Evolutionary conservation across 208 protist species (phyloP), one percentile per base, ranked within the genome.

Genomic region (Wallacemonas rigidus): DNA sequence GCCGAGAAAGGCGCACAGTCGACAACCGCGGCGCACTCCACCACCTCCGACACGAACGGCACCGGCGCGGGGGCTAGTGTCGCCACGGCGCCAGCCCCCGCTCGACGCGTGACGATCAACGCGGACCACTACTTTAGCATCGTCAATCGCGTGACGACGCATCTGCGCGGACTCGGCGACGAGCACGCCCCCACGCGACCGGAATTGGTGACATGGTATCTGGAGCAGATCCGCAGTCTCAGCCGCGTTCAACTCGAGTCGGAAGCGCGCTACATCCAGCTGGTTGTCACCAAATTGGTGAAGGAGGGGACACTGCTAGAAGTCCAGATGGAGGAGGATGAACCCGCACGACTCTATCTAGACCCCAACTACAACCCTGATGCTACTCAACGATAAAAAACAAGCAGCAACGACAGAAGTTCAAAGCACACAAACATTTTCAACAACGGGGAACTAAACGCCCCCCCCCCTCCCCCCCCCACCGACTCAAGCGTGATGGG

Each of bases 361-460:
- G 92, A 96, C 55, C 92, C 89, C 43, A 96, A 96, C 81, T 96
- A 85, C 82, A 91, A 89, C 63, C 88, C 92, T 3, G 92, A 94
- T 38, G 72, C 76, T n/a, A 63, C 77, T 8, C 75, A 89, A 54
- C 80, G 67, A 39, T 72, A 56, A 53, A 4, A 73, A 5, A 50
- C 56, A 2, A 64, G 53, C 6, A 50, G 58, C 60, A 74, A 15
- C 3, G 48, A 69, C 26, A 69, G 50, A 57, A 26, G 26, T 26
- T 26, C 26, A 12, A 50, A 50, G 58, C 60, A 74, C 38, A 11
- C 60, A 69, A 35, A 69, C 61, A 57, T 26, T 26, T 26, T 26
- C 26, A 12, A 57, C 12, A 69, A 15, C 9, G 7, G 47, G 43
- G 58, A 54, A 44, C 2, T 48, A 73, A 1, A 40, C 11, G 15